Percentiles rank a stretch among this genome's conserved stretches.
phyloP scores from a whole-genome alignment of 2,329 filamentous ascomycete genomes.

The Thielaviopsis cerberus region DNA sequence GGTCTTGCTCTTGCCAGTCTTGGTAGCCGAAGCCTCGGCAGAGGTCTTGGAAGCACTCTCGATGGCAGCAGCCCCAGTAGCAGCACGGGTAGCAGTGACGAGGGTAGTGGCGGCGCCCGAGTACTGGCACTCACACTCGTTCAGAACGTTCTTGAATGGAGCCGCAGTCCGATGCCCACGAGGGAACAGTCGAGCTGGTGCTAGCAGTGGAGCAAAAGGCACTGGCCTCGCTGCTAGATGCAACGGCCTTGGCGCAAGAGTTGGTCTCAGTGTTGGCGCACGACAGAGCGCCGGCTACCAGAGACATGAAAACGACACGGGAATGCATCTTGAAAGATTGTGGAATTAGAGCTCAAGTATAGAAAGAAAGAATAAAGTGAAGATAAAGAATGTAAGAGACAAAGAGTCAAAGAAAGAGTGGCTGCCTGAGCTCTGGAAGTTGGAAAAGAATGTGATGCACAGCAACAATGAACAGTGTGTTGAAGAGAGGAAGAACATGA shows the following conservation, averaged over 20 bases:
- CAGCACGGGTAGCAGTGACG: neutral
- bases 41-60: neutral
- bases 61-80: neutral
- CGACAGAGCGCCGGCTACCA: constrained; percentile 6
- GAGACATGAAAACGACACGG: constrained; percentile 5
- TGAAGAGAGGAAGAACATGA: constrained; percentile 1
- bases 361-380: neutral
- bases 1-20: neutral
- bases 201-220: constrained; percentile 15
- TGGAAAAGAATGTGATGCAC: constrained; percentile 3
- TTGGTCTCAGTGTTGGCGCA: constrained; percentile 12
- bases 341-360: neutral
- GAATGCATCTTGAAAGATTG: constrained; percentile 9
- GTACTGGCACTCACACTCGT: constrained; percentile 19
- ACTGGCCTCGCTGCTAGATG: constrained; percentile 12
- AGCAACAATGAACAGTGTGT: constrained; percentile 1
- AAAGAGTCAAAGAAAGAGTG: constrained; percentile 1
- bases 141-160: constrained; percentile 17
- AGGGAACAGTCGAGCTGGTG: constrained; percentile 16
- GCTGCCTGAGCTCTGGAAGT: constrained; percentile 8
- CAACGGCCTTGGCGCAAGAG: constrained; percentile 13
- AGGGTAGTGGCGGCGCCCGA: constrained; percentile 2
- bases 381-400: neutral
- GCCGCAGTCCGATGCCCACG: constrained; percentile 17
- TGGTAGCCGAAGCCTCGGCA: neutral